phyloP scores from a whole-genome alignment of 345 rosid genomes.

The Eucalyptus paniculata region DNA sequence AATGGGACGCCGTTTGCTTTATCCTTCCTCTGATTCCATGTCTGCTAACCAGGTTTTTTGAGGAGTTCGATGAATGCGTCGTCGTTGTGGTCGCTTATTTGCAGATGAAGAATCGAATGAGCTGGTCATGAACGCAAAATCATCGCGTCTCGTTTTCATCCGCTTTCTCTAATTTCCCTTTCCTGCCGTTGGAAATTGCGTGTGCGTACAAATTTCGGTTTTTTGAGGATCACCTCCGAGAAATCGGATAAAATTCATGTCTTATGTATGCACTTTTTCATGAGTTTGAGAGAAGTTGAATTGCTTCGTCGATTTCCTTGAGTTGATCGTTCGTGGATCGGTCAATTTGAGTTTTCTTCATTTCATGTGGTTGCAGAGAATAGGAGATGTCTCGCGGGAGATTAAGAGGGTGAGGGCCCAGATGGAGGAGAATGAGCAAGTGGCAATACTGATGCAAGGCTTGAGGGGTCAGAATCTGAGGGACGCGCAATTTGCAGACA shows the following conservation, averaged over 20 bases:
- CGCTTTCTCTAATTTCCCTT: background rate
- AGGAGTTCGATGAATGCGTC: background rate
- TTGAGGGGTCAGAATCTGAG: constrained; percentile 85
- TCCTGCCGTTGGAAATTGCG: background rate
- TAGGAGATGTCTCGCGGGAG: constrained; percentile 79
- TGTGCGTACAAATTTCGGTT: background rate
- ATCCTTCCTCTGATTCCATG: background rate
- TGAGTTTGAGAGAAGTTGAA: background rate
- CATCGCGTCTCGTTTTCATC: background rate
- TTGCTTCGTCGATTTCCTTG: background rate
- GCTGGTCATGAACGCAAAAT: background rate
- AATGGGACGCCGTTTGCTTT: background rate
- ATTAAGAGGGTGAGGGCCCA: constrained; percentile 86
- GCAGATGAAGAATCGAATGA: background rate
- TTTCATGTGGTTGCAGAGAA: constrained; percentile 34
- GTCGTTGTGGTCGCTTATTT: background rate
- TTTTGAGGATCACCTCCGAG: background rate
- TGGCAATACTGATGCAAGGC: constrained; percentile 82
- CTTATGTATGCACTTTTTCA: background rate
- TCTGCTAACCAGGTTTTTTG: background rate
- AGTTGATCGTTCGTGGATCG: background rate
- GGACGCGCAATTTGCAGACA: constrained; percentile 75
- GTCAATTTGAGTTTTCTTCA: background rate
- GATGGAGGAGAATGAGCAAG: constrained; percentile 84
- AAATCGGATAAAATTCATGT: background rate